Conservation (phyloP, 164 flowering plant species). For the Dillenia turbinata region DNA sequence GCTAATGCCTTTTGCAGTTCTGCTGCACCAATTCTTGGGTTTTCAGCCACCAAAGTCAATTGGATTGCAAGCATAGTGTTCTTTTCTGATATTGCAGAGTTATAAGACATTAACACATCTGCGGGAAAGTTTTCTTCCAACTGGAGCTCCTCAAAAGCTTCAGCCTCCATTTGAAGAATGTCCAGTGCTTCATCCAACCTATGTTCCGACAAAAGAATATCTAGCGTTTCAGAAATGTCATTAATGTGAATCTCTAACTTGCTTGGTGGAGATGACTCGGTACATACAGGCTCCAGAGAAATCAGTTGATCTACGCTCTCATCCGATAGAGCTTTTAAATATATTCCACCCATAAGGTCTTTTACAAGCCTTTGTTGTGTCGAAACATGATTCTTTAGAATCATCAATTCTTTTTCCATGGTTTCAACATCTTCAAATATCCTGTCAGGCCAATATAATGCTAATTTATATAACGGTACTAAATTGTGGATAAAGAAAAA, state of each 20-base stretch:
- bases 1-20: constrained; percentile 50
- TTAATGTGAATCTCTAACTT: constrained; percentile 32
- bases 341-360: constrained; percentile 28
- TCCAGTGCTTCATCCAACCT: constrained; percentile 52
- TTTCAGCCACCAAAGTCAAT: constrained; percentile 32
- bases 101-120: constrained; percentile 25
- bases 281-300: constrained; percentile 23
- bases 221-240: constrained; percentile 41
- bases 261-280: constrained; percentile 14
- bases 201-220: constrained; percentile 46
- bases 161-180: constrained; percentile 37
- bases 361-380: constrained; percentile 39
- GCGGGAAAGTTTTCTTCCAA: constrained; percentile 20
- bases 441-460: constrained; percentile 16
- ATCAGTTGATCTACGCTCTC: constrained; percentile 25
- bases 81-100: constrained; percentile 35
- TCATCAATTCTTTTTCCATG: constrained; percentile 40
- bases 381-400: constrained; percentile 32
- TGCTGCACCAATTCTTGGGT: constrained; percentile 41
- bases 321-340: constrained; percentile 25
- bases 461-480: too few species aligned
- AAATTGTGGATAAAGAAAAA: too few species aligned
- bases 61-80: constrained; percentile 39
- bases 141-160: constrained; percentile 18
- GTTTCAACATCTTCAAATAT: constrained; percentile 41